A percentile compares a stretch with the other conserved stretches of the same genome.
Evolutionary conservation across 495 filamentous ascomycete genomes (phyloP).

Genomic region (Penicillium coprophilum): DNA sequence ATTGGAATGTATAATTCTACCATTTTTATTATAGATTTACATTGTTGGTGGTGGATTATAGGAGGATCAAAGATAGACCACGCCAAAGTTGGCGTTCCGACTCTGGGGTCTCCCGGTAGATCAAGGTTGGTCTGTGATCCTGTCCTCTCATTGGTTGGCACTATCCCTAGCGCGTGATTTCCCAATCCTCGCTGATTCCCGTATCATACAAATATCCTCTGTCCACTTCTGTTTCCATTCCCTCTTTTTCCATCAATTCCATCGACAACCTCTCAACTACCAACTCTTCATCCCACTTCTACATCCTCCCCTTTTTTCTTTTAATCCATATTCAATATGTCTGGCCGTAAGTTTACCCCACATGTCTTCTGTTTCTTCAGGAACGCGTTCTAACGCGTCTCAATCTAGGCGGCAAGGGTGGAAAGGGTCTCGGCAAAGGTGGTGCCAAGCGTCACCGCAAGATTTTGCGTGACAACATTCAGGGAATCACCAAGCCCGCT

Average conservation of each 20-base stretch:
- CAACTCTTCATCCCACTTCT: slow-evolving; percentile 36
- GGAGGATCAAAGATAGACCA: slow-evolving; percentile 29
- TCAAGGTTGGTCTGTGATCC: slow-evolving; percentile 36
- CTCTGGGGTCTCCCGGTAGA: slow-evolving; percentile 33
- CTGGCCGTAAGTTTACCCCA: slow-evolving; percentile 61
- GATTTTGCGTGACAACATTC: slow-evolving; percentile 98
- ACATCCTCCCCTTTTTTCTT: slow-evolving; percentile 32
- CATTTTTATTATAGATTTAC: slow-evolving; percentile 22
- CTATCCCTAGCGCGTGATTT: slow-evolving; percentile 44
- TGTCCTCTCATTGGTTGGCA: slow-evolving; percentile 44
- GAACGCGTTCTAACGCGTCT: slow-evolving; percentile 44
- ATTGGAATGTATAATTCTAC: slow-evolving; percentile 19
- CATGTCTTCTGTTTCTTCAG: slow-evolving; percentile 7
- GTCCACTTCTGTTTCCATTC: slow-evolving; percentile 29
- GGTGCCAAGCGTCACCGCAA: slow-evolving; percentile 88
- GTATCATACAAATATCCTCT: slow-evolving; percentile 50
- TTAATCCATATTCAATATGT: slow-evolving; percentile 54
- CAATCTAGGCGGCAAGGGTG: slow-evolving; percentile 83
- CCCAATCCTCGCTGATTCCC: slow-evolving; percentile 31
- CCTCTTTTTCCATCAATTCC: slow-evolving; percentile 38
- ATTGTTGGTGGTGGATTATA: slow-evolving; percentile 23
- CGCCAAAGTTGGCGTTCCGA: slow-evolving; percentile 23
- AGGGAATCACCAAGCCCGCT: slow-evolving; percentile 99
- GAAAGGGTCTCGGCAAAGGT: slow-evolving; percentile 99
- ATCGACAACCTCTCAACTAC: slow-evolving; percentile 43